Conservation (phyloP, 2,329 filamentous ascomycete genomes). For the Venturia aucupariae region DNA sequence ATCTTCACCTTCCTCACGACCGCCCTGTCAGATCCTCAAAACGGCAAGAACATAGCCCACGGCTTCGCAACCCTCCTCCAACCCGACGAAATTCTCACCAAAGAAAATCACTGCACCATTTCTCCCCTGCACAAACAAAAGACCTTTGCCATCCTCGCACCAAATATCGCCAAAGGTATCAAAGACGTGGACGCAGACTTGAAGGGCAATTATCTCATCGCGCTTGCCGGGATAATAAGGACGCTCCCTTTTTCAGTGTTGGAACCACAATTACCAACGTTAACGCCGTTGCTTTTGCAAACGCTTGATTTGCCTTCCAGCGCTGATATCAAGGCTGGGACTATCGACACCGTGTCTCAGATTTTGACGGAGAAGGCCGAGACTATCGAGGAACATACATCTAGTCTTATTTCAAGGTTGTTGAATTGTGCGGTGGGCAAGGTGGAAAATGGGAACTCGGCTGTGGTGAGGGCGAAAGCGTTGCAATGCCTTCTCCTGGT, state of each 20-base stretch:
- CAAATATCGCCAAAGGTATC: conserved; percentile 46
- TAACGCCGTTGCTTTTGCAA: conserved; percentile 54
- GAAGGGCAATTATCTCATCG: conserved; percentile 55
- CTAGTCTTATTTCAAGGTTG: conserved; percentile 47
- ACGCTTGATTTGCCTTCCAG: conserved; percentile 44
- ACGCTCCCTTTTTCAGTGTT: conserved; percentile 52
- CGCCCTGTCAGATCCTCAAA: conserved; percentile 38
- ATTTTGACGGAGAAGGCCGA: conserved; percentile 50
- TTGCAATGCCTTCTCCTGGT: conserved; percentile 40
- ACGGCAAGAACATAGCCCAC: conserved; percentile 44
- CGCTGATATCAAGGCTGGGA: conserved; percentile 47
- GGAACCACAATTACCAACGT: conserved; percentile 46
- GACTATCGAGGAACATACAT: conserved; percentile 45
- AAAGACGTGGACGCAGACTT: conserved; percentile 32
- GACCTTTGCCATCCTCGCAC: conserved; percentile 50
- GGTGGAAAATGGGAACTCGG: conserved; percentile 20
- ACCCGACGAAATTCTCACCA: conserved; percentile 51
- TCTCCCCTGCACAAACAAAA: conserved; percentile 55
- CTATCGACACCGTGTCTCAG: conserved; percentile 48
- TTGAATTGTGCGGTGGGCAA: conserved; percentile 36
- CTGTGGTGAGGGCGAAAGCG: conserved; percentile 38
- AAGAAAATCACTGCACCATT: conserved; percentile 52
- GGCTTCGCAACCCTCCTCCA: conserved; percentile 51
- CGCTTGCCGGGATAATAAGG: conserved; percentile 51
- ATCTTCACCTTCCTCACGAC: conserved; percentile 39